Evolutionary conservation across 148 eudicot species (phyloP).

Genomic region (Polygonum maritimum): DNA sequence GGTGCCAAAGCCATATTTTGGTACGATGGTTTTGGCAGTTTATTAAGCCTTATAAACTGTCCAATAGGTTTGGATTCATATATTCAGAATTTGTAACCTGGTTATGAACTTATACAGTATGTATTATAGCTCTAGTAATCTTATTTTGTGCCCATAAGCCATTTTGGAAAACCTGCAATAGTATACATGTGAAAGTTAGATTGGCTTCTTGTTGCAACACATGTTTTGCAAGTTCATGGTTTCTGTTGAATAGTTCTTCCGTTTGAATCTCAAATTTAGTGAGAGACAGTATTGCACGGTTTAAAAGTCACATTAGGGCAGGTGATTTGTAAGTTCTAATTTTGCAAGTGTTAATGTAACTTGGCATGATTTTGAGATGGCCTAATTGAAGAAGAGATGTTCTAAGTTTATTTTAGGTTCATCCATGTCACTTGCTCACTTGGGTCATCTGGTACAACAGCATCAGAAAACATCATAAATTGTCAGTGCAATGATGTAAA

Average conservation of each 20-base stretch:
- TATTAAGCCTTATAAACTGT: not conserved
- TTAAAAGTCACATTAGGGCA: not conserved
- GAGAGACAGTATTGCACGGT: not conserved
- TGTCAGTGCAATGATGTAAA: no score
- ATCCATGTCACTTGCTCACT: no score
- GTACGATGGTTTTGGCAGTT: conserved; percentile 2
- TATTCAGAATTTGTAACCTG: not conserved
- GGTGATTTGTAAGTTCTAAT: no score
- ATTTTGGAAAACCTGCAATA: not conserved
- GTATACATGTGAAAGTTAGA: no score
- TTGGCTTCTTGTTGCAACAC: not conserved
- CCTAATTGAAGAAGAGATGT: no score
- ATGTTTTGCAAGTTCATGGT: not conserved
- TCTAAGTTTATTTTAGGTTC: no score
- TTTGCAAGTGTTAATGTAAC: no score
- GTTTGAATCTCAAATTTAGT: not conserved
- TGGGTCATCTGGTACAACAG: no score
- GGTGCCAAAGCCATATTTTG: conserved; percentile 4
- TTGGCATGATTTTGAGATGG: no score
- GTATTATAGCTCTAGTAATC: not conserved
- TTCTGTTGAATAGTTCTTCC: not conserved
- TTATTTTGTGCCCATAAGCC: not conserved
- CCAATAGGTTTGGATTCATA: not conserved
- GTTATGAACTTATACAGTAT: not conserved
- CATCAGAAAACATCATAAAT: no score